Percentiles rank a stretch among this genome's conserved stretches.
These are phyloP conservation scores for Rhinocladiella similis DNA, from an alignment of 2,329 filamentous ascomycete species.

Conservation along the genomic window DNA sequence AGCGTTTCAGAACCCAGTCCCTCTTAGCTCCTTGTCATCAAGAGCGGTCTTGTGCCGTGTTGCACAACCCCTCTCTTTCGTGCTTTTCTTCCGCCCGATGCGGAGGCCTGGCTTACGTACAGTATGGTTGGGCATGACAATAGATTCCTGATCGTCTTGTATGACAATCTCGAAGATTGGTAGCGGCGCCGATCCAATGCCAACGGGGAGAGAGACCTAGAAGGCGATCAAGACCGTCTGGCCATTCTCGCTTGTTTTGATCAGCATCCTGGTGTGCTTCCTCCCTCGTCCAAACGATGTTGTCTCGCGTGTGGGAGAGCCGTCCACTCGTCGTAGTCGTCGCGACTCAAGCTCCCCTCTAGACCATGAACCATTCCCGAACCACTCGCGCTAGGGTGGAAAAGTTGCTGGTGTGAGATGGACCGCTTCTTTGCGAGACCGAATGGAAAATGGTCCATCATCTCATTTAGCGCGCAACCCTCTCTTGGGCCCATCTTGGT, in stretches of 20 bases:
- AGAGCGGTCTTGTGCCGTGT: neutral
- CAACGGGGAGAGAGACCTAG: neutral
- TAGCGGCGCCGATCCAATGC: neutral
- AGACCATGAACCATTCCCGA: too few relatives aligned
- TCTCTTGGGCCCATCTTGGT: constrained; percentile 4
- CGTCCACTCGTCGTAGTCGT: neutral
- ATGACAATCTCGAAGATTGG: neutral
- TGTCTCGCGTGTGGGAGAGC: neutral
- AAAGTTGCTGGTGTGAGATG: too few relatives aligned
- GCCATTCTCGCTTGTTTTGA: constrained; percentile 11
- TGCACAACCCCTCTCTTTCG: neutral
- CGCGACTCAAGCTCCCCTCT: too few relatives aligned
- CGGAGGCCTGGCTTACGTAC: neutral
- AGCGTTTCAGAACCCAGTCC: constrained; percentile 21
- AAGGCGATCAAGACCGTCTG: neutral
- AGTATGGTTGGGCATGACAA: neutral
- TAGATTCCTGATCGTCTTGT: neutral
- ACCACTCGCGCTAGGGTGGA: neutral
- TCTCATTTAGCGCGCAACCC: constrained; percentile 23
- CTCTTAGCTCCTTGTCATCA: constrained; percentile 2
- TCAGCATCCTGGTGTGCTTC: neutral
- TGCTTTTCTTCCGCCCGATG: neutral
- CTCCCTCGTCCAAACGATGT: constrained; percentile 7
- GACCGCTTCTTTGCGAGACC: neutral
- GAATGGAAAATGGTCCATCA: constrained; percentile 10